Percentiles rank a stretch among this genome's conserved stretches.
Evolutionary conservation across 768 basidiomycete genomes (phyloP).

Genomic region (Pulveroboletus sp.): DNA sequence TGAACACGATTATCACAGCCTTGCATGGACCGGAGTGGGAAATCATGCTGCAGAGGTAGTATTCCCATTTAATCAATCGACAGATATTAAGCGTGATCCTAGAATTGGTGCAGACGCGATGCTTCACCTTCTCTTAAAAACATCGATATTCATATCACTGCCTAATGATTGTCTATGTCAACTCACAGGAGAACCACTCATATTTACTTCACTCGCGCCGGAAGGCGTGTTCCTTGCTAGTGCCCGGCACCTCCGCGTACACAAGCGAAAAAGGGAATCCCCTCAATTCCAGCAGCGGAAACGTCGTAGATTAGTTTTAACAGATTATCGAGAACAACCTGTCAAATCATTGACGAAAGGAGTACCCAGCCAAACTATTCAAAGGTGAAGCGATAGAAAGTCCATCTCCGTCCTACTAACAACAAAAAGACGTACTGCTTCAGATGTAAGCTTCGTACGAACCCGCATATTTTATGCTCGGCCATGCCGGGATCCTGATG

Average conservation of each 20-base stretch:
- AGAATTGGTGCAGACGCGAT: conserved; percentile 80
- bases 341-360: conserved; percentile 6
- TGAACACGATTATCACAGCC: conserved; percentile 74
- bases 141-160: conserved; percentile 71
- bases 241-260: conserved; percentile 5
- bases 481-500: conserved; percentile 50
- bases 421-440: conserved; percentile 39
- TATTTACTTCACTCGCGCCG: conserved; percentile 36
- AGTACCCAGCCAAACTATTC: conserved; percentile 9
- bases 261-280: conserved; percentile 22
- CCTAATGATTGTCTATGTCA: conserved; percentile 87
- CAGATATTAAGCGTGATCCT: conserved; percentile 1
- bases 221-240: conserved; percentile 10
- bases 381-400: conserved; percentile 15
- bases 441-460: conserved; percentile 52
- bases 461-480: conserved; percentile 67
- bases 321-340: conserved; percentile 1
- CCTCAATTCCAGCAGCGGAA: conserved; percentile 23
- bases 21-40: conserved; percentile 69
- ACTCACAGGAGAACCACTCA: conserved; percentile 69
- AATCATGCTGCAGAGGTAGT: conserved; percentile 55
- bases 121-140: conserved; percentile 72
- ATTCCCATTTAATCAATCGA: not conserved
- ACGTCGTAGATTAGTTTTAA: conserved; percentile 20
- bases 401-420: conserved; percentile 3